phyloP scores from a whole-genome alignment of 208 protist species.

The Leishmania turanica region DNA sequence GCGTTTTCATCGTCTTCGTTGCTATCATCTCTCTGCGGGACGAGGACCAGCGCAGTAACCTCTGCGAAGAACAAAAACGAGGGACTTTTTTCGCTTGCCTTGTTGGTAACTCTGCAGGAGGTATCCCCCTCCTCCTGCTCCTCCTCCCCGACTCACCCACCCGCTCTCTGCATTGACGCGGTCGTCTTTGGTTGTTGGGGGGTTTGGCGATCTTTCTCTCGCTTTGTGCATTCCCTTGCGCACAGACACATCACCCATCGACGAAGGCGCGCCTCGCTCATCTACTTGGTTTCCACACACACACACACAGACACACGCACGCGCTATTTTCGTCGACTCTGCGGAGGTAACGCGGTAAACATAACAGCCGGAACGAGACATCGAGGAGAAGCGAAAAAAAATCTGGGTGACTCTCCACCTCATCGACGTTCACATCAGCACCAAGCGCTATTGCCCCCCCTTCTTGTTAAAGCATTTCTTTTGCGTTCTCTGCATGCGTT shows the following conservation, averaged over 20 bases:
- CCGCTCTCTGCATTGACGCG: not conserved
- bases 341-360: not conserved
- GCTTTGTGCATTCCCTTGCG: not conserved
- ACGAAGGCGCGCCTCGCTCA: not conserved
- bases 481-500: not conserved
- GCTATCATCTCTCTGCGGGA: not conserved
- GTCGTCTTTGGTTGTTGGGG: not conserved
- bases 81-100: not conserved
- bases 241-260: not conserved
- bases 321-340: not conserved
- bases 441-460: not conserved
- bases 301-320: not conserved
- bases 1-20: not conserved
- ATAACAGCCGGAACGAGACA: not conserved
- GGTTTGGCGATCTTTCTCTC: not conserved
- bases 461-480: not conserved
- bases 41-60: not conserved
- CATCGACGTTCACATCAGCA: not conserved
- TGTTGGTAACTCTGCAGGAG: too few species aligned
- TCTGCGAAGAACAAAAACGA: not conserved
- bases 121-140: too few species aligned
- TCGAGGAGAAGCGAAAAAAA: not conserved
- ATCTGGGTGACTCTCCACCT: not conserved
- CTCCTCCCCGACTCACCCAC: too few species aligned
- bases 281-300: not conserved